Conservation (phyloP, 306 rosid genomes). For the Sicyos baderoa region DNA sequence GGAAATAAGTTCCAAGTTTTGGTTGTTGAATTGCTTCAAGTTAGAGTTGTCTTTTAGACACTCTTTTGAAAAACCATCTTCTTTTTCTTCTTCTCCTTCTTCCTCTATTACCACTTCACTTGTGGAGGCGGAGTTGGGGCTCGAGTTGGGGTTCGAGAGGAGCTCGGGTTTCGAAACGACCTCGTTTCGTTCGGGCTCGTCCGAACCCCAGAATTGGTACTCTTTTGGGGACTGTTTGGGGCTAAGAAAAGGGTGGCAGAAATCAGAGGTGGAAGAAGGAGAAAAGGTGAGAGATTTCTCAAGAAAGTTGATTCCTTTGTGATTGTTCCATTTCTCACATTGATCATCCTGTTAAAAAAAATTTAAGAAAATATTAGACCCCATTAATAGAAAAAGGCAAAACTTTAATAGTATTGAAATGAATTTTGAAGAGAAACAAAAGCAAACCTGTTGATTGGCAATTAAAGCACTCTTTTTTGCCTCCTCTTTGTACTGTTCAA, state of each 20-base stretch:
- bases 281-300: slow-evolving; percentile 33
- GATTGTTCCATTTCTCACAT: no score
- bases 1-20: slow-evolving; percentile 32
- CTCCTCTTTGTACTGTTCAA: slow-evolving; percentile 54
- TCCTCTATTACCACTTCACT: slow-evolving; percentile 64
- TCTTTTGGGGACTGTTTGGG: slow-evolving; percentile 47
- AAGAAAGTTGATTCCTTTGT: slow-evolving; percentile 7
- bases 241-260: slow-evolving; percentile 24
- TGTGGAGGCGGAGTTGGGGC: slow-evolving; percentile 90
- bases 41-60: no score
- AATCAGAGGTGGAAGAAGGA: slow-evolving; percentile 29
- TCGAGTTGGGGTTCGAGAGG: slow-evolving; percentile 75
- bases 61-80: background rate
- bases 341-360: slow-evolving; percentile 2
- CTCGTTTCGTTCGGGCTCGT: slow-evolving; percentile 29
- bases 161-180: slow-evolving; percentile 71
- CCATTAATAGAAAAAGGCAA: background rate
- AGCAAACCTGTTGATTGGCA: background rate
- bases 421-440: background rate
- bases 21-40: slow-evolving; percentile 29
- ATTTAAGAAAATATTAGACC: background rate
- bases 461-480: slow-evolving; percentile 20
- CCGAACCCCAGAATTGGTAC: slow-evolving; percentile 45
- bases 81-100: background rate
- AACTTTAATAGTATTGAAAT: background rate